Evolutionary conservation across 805 yeast genomes (phyloP).

Genomic region (Hanseniaspora nectarophila): DNA sequence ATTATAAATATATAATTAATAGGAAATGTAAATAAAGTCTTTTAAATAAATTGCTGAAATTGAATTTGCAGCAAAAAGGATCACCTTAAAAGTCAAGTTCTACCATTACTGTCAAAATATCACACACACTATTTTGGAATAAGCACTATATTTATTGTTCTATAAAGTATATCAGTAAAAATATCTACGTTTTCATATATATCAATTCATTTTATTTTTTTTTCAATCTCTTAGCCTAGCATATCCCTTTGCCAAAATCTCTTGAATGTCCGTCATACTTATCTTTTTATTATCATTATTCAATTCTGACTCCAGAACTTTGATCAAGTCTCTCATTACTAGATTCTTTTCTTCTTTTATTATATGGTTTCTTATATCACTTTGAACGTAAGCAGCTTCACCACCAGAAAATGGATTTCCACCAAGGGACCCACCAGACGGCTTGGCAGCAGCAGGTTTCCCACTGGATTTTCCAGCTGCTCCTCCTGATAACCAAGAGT

Average conservation of each 20-base stretch:
- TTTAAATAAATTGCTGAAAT: too few species aligned
- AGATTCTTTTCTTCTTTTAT: conserved; percentile 13
- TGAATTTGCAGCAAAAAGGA: too few species aligned
- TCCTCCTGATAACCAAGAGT: conserved; percentile 14
- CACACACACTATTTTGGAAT: too few species aligned
- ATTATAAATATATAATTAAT: too few species aligned
- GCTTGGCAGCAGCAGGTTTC: not conserved
- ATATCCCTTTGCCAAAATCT: conserved; percentile 11
- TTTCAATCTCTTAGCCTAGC: conserved; percentile 12
- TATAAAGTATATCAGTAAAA: not conserved
- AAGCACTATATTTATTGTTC: too few species aligned
- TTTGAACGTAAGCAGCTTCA: not conserved
- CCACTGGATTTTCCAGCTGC: not conserved
- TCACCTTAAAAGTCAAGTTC: too few species aligned
- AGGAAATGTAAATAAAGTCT: too few species aligned
- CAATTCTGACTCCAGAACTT: conserved; percentile 8
- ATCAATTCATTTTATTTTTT: too few species aligned
- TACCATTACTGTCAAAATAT: too few species aligned
- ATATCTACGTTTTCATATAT: too few species aligned
- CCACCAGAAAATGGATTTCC: not conserved
- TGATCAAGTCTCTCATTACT: conserved; percentile 13
- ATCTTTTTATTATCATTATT: conserved; percentile 2
- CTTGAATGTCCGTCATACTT: conserved; percentile 6
- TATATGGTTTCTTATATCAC: conserved; percentile 13
- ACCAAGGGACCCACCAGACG: not conserved